Evolutionary conservation across 768 basidiomycete species (phyloP).

Genomic region (Podaxis mareebaensis): DNA sequence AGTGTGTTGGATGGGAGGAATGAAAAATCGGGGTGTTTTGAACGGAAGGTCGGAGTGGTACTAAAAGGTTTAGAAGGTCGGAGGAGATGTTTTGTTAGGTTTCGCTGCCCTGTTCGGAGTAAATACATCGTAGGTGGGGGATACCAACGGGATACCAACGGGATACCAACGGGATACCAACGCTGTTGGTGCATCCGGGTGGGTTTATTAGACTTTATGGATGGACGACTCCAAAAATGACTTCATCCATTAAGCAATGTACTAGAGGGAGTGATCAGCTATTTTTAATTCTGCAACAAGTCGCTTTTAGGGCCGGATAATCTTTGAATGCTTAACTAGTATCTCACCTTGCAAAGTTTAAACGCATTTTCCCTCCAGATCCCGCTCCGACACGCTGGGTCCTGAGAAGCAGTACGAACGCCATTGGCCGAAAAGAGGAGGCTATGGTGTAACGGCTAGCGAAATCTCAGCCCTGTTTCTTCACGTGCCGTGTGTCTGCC

Average conservation of each 20-base stretch:
- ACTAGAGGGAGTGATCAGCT: neutral
- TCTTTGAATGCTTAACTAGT: too few species aligned
- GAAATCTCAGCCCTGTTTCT: too few species aligned
- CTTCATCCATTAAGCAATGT: conserved; percentile 11
- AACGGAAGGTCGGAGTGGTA: neutral
- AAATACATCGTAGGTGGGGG: neutral
- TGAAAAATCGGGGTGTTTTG: conserved; percentile 18
- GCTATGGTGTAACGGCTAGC: too few species aligned
- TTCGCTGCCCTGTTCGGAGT: neutral
- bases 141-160: too few species aligned
- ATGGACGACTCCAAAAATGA: conserved; percentile 10
- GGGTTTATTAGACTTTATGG: neutral
- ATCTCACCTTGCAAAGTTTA: too few species aligned
- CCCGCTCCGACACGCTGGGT: too few species aligned
- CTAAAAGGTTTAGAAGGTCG: neutral
- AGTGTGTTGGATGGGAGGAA: conserved; percentile 34
- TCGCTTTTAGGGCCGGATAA: neutral
- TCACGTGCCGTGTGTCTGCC: too few species aligned
- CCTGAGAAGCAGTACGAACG: too few species aligned
- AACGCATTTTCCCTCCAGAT: too few species aligned
- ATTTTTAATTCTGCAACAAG: neutral
- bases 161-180: neutral
- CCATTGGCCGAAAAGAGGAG: too few species aligned
- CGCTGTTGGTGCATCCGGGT: neutral
- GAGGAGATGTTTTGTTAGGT: neutral